phyloP scores from a whole-genome alignment of 2,329 filamentous ascomycete species.

The Xylariaceae sp. region DNA sequence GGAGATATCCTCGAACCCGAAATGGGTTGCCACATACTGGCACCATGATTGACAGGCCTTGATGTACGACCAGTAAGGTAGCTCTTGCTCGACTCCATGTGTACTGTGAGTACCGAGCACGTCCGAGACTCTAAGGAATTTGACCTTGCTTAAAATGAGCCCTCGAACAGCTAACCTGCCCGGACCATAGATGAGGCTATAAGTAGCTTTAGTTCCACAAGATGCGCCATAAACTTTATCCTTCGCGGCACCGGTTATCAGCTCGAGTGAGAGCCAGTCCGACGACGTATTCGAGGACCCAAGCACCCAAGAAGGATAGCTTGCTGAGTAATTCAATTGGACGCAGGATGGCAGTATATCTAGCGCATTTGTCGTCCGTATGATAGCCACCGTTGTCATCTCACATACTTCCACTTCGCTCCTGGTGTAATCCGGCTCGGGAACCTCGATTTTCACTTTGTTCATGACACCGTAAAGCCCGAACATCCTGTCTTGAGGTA shows the following conservation, averaged over 20 bases:
- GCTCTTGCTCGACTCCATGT: neutral
- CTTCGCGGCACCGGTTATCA: neutral
- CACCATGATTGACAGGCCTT: conserved; percentile 1
- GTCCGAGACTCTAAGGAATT: neutral
- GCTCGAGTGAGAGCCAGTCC: neutral
- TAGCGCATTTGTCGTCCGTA: neutral
- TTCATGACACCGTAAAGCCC: conserved; percentile 1
- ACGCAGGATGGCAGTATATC: neutral
- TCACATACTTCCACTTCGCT: neutral
- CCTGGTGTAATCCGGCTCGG: neutral
- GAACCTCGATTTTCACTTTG: neutral
- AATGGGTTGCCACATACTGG: neutral
- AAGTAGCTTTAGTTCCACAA: neutral
- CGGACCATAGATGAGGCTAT: neutral
- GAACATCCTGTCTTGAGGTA: conserved; percentile 6
- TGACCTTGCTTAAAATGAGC: neutral
- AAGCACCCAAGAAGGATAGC: conserved; percentile 7
- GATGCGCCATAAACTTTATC: neutral
- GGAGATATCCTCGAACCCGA: neutral
- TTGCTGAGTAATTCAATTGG: neutral
- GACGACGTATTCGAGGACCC: neutral
- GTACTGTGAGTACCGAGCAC: neutral
- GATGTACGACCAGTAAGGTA: neutral
- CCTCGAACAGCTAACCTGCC: conserved; percentile 3
- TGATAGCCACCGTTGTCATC: neutral